Evolutionary conservation across 352 stramenopile genomes (phyloP).

Genomic region (Phytophthora sp.): DNA sequence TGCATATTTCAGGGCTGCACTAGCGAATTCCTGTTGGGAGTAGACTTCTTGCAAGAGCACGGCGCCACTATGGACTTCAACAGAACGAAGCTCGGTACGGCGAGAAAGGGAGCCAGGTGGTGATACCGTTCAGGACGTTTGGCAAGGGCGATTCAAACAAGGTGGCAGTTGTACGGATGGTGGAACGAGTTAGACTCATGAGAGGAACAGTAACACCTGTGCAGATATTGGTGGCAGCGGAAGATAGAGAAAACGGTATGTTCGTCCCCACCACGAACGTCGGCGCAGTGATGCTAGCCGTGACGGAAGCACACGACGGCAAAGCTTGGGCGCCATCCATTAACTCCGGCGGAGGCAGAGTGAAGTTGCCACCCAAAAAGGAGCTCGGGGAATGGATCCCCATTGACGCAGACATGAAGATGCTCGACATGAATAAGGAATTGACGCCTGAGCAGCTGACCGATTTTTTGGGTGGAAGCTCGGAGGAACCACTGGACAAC

Average conservation of each 20-base stretch:
- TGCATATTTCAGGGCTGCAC: neutral
- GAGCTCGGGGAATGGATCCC: conserved; percentile 27
- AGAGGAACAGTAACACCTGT: neutral
- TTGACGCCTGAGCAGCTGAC: neutral
- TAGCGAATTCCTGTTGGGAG: neutral
- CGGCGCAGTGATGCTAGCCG: neutral
- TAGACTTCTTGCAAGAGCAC: neutral
- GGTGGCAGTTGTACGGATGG: neutral
- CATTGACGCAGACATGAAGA: conserved; percentile 7
- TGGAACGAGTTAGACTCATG: neutral
- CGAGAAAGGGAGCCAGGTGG: neutral
- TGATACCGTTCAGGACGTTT: neutral
- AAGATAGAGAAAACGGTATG: neutral
- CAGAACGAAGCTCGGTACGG: neutral
- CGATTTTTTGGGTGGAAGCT: neutral
- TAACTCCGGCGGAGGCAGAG: neutral
- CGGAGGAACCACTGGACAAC: neutral
- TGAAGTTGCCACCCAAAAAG: conserved; percentile 11
- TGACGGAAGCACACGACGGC: neutral
- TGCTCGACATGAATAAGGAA: conserved; percentile 8
- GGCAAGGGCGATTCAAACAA: neutral
- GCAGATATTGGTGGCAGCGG: neutral
- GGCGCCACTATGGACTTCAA: neutral
- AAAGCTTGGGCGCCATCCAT: neutral
- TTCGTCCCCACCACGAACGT: neutral